These are phyloP conservation scores for Dryas alaskensis DNA, from an alignment of 306 rosid species.

Conservation along the genomic window DNA sequence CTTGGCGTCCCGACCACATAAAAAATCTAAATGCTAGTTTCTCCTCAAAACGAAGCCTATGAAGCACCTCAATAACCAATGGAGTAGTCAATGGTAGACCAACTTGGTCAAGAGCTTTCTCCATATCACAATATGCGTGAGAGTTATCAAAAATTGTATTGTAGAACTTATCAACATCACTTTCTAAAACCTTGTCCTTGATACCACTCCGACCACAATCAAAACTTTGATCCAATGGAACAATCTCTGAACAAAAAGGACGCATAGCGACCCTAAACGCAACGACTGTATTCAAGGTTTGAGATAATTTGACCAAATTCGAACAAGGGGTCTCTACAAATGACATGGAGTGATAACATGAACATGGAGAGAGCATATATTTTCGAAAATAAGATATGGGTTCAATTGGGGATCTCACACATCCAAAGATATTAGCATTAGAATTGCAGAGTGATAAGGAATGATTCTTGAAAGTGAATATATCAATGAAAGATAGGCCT, in stretches of 20 bases:
- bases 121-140: constrained; percentile 52
- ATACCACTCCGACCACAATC: constrained; percentile 24
- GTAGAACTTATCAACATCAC: constrained; percentile 41
- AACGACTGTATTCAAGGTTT: constrained; percentile 18
- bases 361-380: constrained; percentile 19
- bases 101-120: constrained; percentile 53
- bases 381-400: constrained; percentile 24
- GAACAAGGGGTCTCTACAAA: constrained; percentile 7
- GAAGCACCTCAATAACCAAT: constrained; percentile 61
- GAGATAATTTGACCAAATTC: constrained; percentile 29
- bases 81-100: constrained; percentile 55
- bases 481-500: constrained; percentile 7
- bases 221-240: constrained; percentile 23
- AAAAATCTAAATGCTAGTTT: constrained; percentile 81
- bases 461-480: constrained; percentile 18
- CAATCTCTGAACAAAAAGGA: constrained; percentile 48
- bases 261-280: constrained; percentile 17
- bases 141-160: constrained; percentile 49
- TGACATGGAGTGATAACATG: constrained; percentile 7
- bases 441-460: constrained; percentile 25
- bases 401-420: constrained; percentile 16
- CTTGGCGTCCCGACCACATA: constrained; percentile 79
- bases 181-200: constrained; percentile 28
- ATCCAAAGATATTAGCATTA: constrained; percentile 18
- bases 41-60: constrained; percentile 73